These are phyloP conservation scores for Syzygium syzygioides DNA, from an alignment of 441 rosid species.

Conservation along the genomic window DNA sequence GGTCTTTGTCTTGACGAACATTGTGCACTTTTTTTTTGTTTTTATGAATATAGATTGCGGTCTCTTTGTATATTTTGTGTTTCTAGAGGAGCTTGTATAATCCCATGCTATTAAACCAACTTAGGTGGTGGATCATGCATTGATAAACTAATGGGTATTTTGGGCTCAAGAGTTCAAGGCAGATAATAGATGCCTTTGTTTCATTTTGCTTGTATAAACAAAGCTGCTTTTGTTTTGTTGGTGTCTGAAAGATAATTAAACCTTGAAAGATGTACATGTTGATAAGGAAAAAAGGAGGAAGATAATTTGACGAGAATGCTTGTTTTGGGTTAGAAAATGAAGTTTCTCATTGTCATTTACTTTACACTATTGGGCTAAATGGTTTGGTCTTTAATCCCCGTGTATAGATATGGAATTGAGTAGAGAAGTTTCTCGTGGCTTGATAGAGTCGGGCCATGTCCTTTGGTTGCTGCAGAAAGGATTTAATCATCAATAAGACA, in stretches of 20 bases:
- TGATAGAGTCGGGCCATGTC: neutral
- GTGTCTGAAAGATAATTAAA: neutral
- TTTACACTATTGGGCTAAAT: neutral
- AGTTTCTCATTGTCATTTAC: neutral
- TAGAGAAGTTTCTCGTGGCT: neutral
- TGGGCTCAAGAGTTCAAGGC: neutral
- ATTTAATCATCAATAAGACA: neutral
- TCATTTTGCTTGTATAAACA: neutral
- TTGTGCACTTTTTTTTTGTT: too few species aligned
- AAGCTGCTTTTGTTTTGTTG: neutral
- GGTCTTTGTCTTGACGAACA: too few species aligned
- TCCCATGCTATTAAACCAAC: neutral
- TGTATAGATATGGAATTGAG: neutral
- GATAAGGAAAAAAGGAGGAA: neutral
- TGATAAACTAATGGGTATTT: neutral
- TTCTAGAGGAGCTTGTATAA: neutral
- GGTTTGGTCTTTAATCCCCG: neutral
- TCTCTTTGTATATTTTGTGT: neutral
- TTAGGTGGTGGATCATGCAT: neutral
- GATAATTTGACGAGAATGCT: neutral
- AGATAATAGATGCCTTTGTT: neutral
- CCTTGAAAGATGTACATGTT: neutral
- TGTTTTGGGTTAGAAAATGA: neutral
- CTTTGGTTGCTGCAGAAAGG: too few species aligned
- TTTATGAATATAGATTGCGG: too few species aligned